Evolutionary conservation across 345 rosid species (phyloP), one percentile per base, ranked within the genome.

Genomic region (Tarenaya hassleriana): DNA sequence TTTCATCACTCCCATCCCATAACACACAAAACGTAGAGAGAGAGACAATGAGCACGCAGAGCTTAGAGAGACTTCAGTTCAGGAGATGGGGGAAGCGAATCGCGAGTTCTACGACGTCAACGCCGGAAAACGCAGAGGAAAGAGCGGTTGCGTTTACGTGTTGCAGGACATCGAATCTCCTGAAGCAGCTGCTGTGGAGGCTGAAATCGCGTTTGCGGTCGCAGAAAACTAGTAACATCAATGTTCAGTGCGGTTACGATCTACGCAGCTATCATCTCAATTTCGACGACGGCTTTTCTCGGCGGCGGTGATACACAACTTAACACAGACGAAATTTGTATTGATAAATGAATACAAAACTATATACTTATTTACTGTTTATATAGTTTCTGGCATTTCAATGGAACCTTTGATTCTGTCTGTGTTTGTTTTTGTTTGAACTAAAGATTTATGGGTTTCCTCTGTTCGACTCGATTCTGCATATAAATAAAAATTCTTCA

Each of bases 231-330:
- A 42, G 43, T 53, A 33, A 58, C 31, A 62, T 35, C 16, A 67
- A 60, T 50, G 42, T 60, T 63, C 66, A 60, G 60, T 74, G 37
- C 67, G 67, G 66, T 52, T 74, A 70, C 56, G 79, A 70, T 55
- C 63, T 67, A 5, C 50, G 53, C 18, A 70, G 73, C 47, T 74
- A 74, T 60, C 58, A 69, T 63, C 66, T 70, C 1, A 74, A 74
- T 51, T 74, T 74, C 7, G 75, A 74, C 39, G 78, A 70, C 1
- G 75, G 73, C 50, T 52, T 61, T 61, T 60, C 71, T 33, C 33
- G 50, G 12, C 50, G 60, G 41, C 34, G 66, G 15, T 66, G 56
- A 60, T 53, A 4, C 20, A 3, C 14, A 10, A 5, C 8, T n/a
- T n/a, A n/a, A 49, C 12, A 16, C 7, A 4, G 7, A 13, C 0